Conservation (phyloP, 257 asterid genomes). For the Capsicum rhomboideum region DNA sequence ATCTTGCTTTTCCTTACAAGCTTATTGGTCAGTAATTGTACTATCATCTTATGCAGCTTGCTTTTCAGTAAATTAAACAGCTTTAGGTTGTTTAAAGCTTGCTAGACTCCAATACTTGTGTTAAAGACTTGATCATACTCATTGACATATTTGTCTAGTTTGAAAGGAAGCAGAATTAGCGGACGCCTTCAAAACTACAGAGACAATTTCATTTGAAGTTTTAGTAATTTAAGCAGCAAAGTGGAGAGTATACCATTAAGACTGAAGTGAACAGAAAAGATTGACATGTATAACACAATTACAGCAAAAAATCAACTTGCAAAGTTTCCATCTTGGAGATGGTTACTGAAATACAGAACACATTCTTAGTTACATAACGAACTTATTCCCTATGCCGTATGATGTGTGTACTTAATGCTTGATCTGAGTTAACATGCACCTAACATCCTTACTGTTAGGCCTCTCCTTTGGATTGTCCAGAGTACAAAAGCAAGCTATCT, state of each 20-base stretch:
- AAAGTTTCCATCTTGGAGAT: not conserved
- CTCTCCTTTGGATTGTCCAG: conserved; percentile 74
- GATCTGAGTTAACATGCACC: conserved; percentile 73
- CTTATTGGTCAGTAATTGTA: not conserved
- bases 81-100: not conserved
- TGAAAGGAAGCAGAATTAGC: not conserved
- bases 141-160: not conserved
- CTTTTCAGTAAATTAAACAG: not conserved
- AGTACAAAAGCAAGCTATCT: conserved; percentile 79
- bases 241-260: not conserved
- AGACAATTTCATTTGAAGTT: not conserved
- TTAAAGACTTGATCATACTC: not conserved
- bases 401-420: conserved; percentile 16
- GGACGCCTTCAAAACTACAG: not conserved
- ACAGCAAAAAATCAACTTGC: not conserved
- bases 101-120: not conserved
- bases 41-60: not conserved
- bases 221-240: not conserved
- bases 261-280: not conserved
- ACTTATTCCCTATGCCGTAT: not conserved
- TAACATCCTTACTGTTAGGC: conserved; percentile 67
- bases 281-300: not conserved
- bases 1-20: not conserved
- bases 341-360: not conserved
- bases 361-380: not conserved